Evolutionary conservation across 2,329 filamentous ascomycete genomes (phyloP).

Genomic region (Neofusicoccum laricinum): DNA sequence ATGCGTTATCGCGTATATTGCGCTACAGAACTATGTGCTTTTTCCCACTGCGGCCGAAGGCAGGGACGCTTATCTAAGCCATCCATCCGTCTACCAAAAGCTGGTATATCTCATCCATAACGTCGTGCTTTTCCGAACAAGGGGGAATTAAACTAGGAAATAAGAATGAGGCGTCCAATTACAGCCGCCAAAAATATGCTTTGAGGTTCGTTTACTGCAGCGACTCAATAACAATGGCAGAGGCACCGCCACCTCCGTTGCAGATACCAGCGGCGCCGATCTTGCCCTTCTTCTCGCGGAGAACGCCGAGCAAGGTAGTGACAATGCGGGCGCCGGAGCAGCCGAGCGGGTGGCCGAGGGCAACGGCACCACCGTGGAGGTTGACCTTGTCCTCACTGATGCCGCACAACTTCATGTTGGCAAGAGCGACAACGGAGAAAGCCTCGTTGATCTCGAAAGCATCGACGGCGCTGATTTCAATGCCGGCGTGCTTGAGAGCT

Average conservation of each 20-base stretch:
- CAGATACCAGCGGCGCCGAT: constrained; percentile 93
- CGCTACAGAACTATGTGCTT: background rate
- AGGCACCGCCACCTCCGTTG: constrained; percentile 95
- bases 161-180: background rate
- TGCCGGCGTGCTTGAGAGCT: constrained; percentile 89
- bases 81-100: constrained; percentile 1
- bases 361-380: constrained; percentile 90
- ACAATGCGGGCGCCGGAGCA: constrained; percentile 92
- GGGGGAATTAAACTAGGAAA: constrained; percentile 4
- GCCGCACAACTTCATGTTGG: constrained; percentile 89
- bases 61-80: background rate
- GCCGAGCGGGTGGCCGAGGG: constrained; percentile 91
- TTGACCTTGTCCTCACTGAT: constrained; percentile 86
- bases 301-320: constrained; percentile 81
- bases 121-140: background rate
- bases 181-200: background rate
- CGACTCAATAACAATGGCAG: constrained; percentile 82
- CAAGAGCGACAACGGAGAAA: constrained; percentile 92
- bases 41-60: background rate
- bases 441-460: constrained; percentile 99
- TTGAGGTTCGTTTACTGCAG: constrained; percentile 27
- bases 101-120: constrained; percentile 11
- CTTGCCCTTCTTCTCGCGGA: constrained; percentile 89
- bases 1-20: background rate
- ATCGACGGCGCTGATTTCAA: constrained; percentile 75